Evolutionary conservation across 2,329 filamentous ascomycete species (phyloP).

Genomic region (Pseudogymnoascus sp.): DNA sequence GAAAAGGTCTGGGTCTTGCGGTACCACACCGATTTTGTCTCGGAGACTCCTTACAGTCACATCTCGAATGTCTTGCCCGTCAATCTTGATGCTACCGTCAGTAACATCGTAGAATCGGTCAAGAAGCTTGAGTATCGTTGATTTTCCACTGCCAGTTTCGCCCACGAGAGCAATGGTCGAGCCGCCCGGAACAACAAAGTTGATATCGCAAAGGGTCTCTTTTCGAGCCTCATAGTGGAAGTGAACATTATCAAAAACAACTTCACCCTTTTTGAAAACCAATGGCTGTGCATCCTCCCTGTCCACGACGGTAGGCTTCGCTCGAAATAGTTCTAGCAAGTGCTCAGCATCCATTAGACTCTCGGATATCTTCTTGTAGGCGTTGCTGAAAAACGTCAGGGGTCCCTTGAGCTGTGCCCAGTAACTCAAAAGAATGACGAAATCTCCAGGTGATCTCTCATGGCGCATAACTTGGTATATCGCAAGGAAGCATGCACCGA

Average conservation of each 20-base stretch:
- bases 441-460: constrained; percentile 45
- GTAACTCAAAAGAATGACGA: constrained; percentile 58
- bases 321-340: constrained; percentile 47
- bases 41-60: constrained; percentile 50
- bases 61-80: constrained; percentile 51
- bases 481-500: constrained; percentile 43
- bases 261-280: constrained; percentile 36
- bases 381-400: constrained; percentile 41
- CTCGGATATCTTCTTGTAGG: constrained; percentile 39
- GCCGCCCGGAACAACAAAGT: constrained; percentile 41
- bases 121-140: constrained; percentile 52
- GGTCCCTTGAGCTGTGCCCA: constrained; percentile 47
- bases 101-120: constrained; percentile 53
- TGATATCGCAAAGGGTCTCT: constrained; percentile 41
- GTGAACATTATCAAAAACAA: constrained; percentile 45
- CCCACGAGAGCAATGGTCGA: constrained; percentile 54
- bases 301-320: constrained; percentile 47
- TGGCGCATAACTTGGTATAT: constrained; percentile 44
- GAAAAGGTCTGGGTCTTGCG: constrained; percentile 57
- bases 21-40: constrained; percentile 53
- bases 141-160: constrained; percentile 55
- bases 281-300: constrained; percentile 38
- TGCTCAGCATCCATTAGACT: constrained; percentile 59
- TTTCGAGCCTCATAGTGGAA: constrained; percentile 50
- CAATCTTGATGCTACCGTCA: constrained; percentile 45